These are phyloP conservation scores for Sanguinoderma infundibulare DNA, from an alignment of 1,284 basidiomycete species.

Conservation along the genomic window DNA sequence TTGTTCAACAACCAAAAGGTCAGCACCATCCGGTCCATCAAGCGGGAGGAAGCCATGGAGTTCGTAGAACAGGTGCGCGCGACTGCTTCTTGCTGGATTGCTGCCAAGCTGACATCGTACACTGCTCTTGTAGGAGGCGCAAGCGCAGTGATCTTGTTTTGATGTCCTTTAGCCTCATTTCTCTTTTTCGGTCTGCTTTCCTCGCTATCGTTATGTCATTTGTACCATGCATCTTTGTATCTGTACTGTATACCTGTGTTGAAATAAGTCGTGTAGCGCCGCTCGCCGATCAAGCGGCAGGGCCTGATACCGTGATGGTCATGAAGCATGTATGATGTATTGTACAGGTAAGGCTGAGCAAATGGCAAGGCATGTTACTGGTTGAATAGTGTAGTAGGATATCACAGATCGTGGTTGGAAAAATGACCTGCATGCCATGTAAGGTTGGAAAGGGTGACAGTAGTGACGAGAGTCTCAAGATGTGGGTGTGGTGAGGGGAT, in stretches of 20 bases:
- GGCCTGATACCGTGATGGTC: no score
- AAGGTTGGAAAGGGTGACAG: no score
- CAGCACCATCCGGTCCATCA: constrained; percentile 84
- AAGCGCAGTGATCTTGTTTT: constrained; percentile 48
- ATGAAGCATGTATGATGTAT: no score
- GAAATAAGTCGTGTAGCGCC: no score
- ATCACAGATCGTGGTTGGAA: no score
- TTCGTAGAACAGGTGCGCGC: constrained; percentile 81
- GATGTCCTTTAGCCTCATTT: not conserved
- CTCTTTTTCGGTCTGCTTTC: constrained; percentile 7
- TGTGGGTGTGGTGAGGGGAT: no score
- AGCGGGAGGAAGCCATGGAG: constrained; percentile 83
- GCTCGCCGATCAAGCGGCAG: no score
- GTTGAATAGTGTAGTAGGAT: no score
- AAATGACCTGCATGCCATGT: no score
- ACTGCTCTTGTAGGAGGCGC: constrained; percentile 49
- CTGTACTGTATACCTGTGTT: constrained; percentile 15
- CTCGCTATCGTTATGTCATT: constrained; percentile 20
- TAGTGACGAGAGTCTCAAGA: no score
- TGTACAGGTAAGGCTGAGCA: no score
- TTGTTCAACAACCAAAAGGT: constrained; percentile 97
- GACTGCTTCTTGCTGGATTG: not conserved
- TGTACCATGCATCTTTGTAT: constrained; percentile 14
- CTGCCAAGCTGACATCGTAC: not conserved
- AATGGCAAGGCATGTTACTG: no score